phyloP scores from a whole-genome alignment of 441 rosid species.

The Bocquillonia castaneifolia region DNA sequence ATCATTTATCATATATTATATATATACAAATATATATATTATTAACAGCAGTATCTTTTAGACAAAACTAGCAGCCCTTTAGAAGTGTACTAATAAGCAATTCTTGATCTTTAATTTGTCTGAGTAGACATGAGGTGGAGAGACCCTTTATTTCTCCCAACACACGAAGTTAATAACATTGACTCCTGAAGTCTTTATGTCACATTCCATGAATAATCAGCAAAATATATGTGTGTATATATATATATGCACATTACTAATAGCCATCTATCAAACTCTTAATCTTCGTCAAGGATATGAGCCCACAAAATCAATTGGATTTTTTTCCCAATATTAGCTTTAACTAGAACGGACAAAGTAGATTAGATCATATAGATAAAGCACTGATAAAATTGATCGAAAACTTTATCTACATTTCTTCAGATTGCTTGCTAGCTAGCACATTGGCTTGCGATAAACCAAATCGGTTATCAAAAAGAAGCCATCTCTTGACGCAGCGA shows the following conservation, averaged over 20 bases:
- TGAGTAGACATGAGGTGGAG: slow-evolving; percentile 15
- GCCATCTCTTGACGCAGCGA: neutral
- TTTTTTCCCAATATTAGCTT: neutral
- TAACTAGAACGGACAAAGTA: neutral
- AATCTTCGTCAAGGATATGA: neutral
- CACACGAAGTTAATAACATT: no score
- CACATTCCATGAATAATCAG: neutral
- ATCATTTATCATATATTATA: no score
- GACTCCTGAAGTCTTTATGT: neutral
- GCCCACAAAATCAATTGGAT: neutral
- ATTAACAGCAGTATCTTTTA: neutral
- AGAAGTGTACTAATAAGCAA: neutral
- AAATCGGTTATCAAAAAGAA: neutral
- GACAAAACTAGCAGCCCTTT: neutral
- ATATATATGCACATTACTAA: no score
- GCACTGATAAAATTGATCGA: neutral
- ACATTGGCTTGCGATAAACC: neutral
- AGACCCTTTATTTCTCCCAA: no score
- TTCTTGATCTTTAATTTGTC: neutral
- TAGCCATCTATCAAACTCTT: neutral
- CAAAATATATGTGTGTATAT: no score
- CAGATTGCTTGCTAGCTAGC: neutral
- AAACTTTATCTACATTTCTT: neutral
- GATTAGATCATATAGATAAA: neutral
- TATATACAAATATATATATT: no score